Conservation (phyloP, 164 flowering plant species). For the Kingdonia uniflora region DNA sequence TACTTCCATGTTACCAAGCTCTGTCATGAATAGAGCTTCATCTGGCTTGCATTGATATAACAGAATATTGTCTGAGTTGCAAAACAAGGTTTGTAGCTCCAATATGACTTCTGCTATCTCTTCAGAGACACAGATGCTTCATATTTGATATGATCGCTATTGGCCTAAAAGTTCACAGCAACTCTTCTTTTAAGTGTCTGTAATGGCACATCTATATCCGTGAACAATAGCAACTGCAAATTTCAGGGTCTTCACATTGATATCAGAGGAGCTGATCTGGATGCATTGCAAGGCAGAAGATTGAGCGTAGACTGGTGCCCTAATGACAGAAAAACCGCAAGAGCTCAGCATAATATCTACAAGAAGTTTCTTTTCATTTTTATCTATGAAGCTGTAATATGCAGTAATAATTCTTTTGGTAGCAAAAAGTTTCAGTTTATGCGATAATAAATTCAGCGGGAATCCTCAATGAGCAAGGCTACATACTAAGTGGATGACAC, state of each 20-base stretch:
- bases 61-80: slow-evolving; percentile 15
- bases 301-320: slow-evolving; percentile 47
- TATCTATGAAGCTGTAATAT: slow-evolving; percentile 45
- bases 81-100: slow-evolving; percentile 60
- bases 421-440: slow-evolving; percentile 35
- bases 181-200: slow-evolving; percentile 22
- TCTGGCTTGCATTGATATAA: slow-evolving; percentile 52
- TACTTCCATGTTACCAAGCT: slow-evolving; percentile 42
- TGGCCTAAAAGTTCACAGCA: slow-evolving; percentile 49
- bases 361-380: slow-evolving; percentile 20
- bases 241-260: slow-evolving; percentile 48
- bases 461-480: slow-evolving; percentile 79
- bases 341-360: slow-evolving; percentile 12
- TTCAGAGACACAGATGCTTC: slow-evolving; percentile 45
- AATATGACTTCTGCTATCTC: slow-evolving; percentile 54
- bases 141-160: slow-evolving; percentile 48
- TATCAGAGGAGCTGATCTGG: slow-evolving; percentile 34
- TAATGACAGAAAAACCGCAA: slow-evolving; percentile 21
- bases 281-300: slow-evolving; percentile 60
- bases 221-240: slow-evolving; percentile 35
- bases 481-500: slow-evolving; percentile 26
- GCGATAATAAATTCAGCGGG: slow-evolving; percentile 53
- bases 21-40: slow-evolving; percentile 59
- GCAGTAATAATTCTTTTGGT: slow-evolving; percentile 31
- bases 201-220: slow-evolving; percentile 24